Evolutionary conservation across 495 filamentous ascomycete species (phyloP).

Genomic region (Lophiostoma macrostomum): DNA sequence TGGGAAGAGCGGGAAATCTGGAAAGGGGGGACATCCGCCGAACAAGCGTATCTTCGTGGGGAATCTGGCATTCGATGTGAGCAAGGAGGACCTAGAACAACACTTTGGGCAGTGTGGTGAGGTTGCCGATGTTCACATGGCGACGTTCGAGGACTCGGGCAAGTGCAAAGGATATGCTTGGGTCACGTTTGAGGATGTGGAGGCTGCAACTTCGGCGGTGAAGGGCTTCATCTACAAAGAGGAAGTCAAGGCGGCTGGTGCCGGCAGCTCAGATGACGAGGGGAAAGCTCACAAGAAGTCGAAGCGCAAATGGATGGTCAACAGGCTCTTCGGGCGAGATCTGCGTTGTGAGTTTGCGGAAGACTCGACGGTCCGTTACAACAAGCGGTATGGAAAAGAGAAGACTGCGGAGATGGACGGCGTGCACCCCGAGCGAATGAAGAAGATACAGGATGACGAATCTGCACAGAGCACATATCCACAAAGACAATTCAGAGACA

Average conservation of each 20-base stretch:
- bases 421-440: slow-evolving; percentile 16
- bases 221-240: slow-evolving; percentile 64
- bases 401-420: slow-evolving; percentile 43
- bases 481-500: too few species aligned
- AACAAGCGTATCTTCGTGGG: slow-evolving; percentile 85
- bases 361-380: slow-evolving; percentile 79
- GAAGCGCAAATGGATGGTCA: slow-evolving; percentile 75
- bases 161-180: slow-evolving; percentile 98
- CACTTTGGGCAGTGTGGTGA: slow-evolving; percentile 82
- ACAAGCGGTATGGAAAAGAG: slow-evolving; percentile 86
- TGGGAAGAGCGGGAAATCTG: slow-evolving; percentile 36
- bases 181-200: slow-evolving; percentile 80
- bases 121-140: slow-evolving; percentile 74
- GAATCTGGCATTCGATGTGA: slow-evolving; percentile 81
- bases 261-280: slow-evolving; percentile 38
- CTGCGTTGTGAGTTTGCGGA: slow-evolving; percentile 92
- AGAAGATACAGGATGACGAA: slow-evolving; percentile 38
- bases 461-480: too few species aligned
- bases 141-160: slow-evolving; percentile 92
- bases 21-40: slow-evolving; percentile 49
- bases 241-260: slow-evolving; percentile 40
- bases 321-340: slow-evolving; percentile 69
- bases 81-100: slow-evolving; percentile 71
- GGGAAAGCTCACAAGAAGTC: slow-evolving; percentile 53
- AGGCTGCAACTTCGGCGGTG: slow-evolving; percentile 72